These are phyloP conservation scores for Geranium brycei DNA, from an alignment of 345 rosid genomes.

Conservation along the genomic window DNA sequence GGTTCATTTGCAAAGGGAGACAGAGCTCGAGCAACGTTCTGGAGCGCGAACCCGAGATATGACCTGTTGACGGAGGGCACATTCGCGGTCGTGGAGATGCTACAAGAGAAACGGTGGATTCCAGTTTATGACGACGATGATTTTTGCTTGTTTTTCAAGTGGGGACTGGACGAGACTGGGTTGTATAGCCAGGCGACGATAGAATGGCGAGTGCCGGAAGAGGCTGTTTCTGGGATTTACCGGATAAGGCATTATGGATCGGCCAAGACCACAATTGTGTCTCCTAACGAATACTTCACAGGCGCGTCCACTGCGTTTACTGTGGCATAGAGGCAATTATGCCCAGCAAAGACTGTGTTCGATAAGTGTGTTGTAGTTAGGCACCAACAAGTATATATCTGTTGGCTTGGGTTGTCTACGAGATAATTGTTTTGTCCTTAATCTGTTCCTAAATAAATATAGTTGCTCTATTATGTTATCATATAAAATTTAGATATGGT, in stretches of 20 bases:
- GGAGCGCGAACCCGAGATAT: constrained; percentile 46
- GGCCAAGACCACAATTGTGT: constrained; percentile 17
- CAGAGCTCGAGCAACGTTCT: constrained; percentile 29
- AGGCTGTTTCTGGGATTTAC: constrained; percentile 28
- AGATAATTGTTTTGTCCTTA: too few species aligned
- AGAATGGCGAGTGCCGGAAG: constrained; percentile 37
- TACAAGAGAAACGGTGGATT: constrained; percentile 26
- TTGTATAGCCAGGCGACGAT: constrained; percentile 25
- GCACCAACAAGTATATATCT: too few species aligned
- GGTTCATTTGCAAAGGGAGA: constrained; percentile 34
- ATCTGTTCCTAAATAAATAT: too few species aligned
- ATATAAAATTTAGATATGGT: too few species aligned
- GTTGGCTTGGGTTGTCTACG: too few species aligned
- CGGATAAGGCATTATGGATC: constrained; percentile 46
- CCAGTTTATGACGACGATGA: constrained; percentile 49
- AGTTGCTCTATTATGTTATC: too few species aligned
- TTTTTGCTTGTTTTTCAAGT: constrained; percentile 35
- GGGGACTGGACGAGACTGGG: constrained; percentile 20
- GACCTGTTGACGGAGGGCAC: constrained; percentile 50
- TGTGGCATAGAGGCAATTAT: constrained; percentile 11
- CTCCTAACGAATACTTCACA: constrained; percentile 29
- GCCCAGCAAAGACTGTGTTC: too few species aligned
- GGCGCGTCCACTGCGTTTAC: constrained; percentile 39
- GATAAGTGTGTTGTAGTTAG: too few species aligned
- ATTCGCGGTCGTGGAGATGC: constrained; percentile 40